Evolutionary conservation across 2,329 filamentous ascomycete genomes (phyloP).

Genomic region (Exophiala calicioides): DNA sequence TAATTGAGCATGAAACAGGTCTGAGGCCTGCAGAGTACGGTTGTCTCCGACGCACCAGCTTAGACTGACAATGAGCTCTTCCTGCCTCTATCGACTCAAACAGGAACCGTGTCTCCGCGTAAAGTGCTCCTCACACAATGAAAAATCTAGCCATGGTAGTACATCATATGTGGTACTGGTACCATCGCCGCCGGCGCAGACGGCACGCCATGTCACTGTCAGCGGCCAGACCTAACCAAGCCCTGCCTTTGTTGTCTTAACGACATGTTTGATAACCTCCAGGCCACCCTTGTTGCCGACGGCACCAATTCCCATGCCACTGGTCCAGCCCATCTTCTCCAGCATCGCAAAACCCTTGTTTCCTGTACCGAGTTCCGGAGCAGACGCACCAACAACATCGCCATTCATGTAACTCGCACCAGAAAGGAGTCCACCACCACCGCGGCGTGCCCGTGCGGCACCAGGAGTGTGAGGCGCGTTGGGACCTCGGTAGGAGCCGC

Average conservation of each 20-base stretch:
- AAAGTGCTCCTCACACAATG: no score
- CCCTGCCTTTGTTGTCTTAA: constrained; percentile 84
- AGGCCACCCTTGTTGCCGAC: constrained; percentile 84
- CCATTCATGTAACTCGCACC: constrained; percentile 72
- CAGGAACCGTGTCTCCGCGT: no score
- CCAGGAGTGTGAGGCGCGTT: constrained; percentile 22
- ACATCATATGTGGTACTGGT: not conserved
- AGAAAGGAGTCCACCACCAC: constrained; percentile 42
- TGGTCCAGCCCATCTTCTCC: constrained; percentile 96
- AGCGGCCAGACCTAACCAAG: constrained; percentile 57
- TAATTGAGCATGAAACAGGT: no score
- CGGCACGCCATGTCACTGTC: not conserved
- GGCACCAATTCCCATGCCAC: constrained; percentile 79
- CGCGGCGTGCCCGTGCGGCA: constrained; percentile 33
- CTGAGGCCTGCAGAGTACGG: no score
- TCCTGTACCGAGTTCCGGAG: constrained; percentile 77
- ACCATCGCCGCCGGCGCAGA: not conserved
- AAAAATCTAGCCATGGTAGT: no score
- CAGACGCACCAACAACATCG: constrained; percentile 80
- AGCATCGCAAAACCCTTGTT: constrained; percentile 86
- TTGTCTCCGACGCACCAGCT: no score
- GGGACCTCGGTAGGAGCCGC: constrained; percentile 13
- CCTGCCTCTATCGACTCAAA: no score
- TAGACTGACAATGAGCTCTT: no score
- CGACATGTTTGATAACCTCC: constrained; percentile 79